A percentile compares a stretch with the other conserved stretches of the same genome.
These are phyloP conservation scores for Neonectria coccinea DNA, from an alignment of 2,329 filamentous ascomycete species.

Conservation along the genomic window DNA sequence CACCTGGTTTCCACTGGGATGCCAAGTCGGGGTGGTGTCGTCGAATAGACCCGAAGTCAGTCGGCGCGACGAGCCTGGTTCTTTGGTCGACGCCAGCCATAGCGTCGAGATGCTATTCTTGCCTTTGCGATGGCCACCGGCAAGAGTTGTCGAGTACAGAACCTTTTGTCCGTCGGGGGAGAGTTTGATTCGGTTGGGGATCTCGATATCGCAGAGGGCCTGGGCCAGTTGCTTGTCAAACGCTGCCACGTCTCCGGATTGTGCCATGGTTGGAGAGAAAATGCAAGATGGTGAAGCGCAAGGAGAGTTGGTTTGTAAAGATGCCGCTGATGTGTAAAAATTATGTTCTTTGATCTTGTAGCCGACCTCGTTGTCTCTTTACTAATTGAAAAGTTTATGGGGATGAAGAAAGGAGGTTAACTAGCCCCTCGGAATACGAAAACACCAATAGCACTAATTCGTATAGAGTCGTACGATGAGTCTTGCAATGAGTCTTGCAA, in stretches of 20 bases:
- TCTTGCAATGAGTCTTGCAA: too few species aligned
- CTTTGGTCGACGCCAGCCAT: slow-evolving; percentile 32
- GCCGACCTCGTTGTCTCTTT: too few species aligned
- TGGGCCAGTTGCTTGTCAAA: slow-evolving; percentile 29
- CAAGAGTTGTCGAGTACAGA: slow-evolving; percentile 22
- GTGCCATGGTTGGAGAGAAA: slow-evolving; percentile 16
- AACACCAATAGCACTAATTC: too few species aligned
- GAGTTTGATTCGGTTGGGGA: slow-evolving; percentile 24
- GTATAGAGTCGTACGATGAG: too few species aligned
- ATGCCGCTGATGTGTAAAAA: too few species aligned
- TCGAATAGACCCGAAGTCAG: slow-evolving; percentile 20
- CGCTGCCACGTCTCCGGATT: background rate
- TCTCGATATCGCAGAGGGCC: slow-evolving; percentile 28
- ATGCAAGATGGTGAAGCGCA: too few species aligned
- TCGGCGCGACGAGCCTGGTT: slow-evolving; percentile 20
- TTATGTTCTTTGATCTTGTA: too few species aligned
- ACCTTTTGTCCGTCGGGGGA: slow-evolving; percentile 21
- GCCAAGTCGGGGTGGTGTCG: slow-evolving; percentile 22
- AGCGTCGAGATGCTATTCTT: slow-evolving; percentile 29
- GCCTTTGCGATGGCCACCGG: slow-evolving; percentile 17
- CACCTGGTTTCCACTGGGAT: slow-evolving; percentile 19
- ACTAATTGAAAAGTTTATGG: too few species aligned
- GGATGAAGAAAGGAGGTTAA: too few species aligned
- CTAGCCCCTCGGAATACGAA: too few species aligned
- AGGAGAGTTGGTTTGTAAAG: too few species aligned